phyloP scores from a whole-genome alignment of 225 moss, liverwort and hornwort genomes.

The Physcomitrium patens region DNA sequence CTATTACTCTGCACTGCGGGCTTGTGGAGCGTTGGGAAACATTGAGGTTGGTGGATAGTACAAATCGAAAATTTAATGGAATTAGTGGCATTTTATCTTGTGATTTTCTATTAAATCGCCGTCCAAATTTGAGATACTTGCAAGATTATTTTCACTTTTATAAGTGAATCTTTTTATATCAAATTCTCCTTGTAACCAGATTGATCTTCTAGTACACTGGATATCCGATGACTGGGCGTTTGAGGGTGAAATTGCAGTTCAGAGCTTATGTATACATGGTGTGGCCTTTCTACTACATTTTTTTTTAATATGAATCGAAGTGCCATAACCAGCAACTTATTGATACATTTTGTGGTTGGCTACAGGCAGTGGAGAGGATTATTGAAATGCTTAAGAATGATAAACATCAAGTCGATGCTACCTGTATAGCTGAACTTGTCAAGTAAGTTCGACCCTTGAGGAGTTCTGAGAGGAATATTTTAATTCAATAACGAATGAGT shows the following conservation, averaged over 20 bases:
- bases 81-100: constrained; percentile 2
- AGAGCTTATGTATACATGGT: constrained; percentile 15
- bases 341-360: not conserved
- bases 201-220: too few relatives aligned
- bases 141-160: not conserved
- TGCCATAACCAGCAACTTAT: not conserved
- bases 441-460: constrained; percentile 48
- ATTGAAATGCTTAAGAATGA: constrained; percentile 61
- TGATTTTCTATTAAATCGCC: not conserved
- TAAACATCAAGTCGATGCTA: constrained; percentile 60
- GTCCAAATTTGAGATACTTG: not conserved
- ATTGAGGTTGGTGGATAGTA: constrained; percentile 48
- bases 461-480: not conserved
- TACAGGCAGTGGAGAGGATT: constrained; percentile 64
- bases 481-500: not conserved
- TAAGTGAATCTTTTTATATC: constrained; percentile 1
- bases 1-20: constrained; percentile 65
- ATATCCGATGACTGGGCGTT: too few relatives aligned
- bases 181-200: too few relatives aligned
- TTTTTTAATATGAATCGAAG: not conserved
- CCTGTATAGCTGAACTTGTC: constrained; percentile 56
- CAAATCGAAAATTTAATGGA: not conserved
- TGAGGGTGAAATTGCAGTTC: constrained; percentile 7
- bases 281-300: not conserved
- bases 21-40: constrained; percentile 57